Percentiles rank a stretch among this genome's conserved stretches.
phyloP scores from a whole-genome alignment of 2,329 filamentous ascomycete genomes.

The Cadophora luteo-olivacea region DNA sequence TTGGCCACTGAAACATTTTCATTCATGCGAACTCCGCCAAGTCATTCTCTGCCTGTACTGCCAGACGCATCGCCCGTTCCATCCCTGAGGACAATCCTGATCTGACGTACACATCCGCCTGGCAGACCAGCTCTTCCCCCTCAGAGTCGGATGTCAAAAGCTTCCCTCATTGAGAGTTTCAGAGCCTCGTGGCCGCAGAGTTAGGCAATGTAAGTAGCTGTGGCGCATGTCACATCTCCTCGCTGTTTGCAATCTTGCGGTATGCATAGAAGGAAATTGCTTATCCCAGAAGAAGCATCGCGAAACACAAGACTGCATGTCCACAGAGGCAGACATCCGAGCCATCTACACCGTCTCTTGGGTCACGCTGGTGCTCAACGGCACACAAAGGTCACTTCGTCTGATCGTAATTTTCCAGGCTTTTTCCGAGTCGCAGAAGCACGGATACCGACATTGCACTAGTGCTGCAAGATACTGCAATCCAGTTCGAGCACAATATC shows the following conservation, averaged over 20 bases:
- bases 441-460: constrained; percentile 11
- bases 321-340: neutral
- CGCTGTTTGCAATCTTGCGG: neutral
- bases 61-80: neutral
- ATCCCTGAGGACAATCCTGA: neutral
- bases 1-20: constrained; percentile 14
- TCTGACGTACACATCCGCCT: neutral
- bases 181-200: constrained; percentile 4
- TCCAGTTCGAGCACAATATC: neutral
- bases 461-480: constrained; percentile 16
- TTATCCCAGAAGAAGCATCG: neutral
- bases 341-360: neutral
- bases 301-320: constrained; percentile 13
- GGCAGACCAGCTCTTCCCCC: neutral
- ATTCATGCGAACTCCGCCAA: constrained; percentile 6
- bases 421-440: neutral
- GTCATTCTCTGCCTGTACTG: neutral
- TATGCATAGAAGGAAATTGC: neutral
- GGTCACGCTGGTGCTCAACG: neutral
- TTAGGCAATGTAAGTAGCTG: neutral
- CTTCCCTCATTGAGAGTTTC: constrained; percentile 2
- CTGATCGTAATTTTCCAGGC: constrained; percentile 12
- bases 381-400: neutral
- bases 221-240: neutral
- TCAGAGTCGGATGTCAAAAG: neutral